These are phyloP conservation scores for Fusarium succisae DNA, from an alignment of 2,329 filamentous ascomycete species.

Conservation along the genomic window DNA sequence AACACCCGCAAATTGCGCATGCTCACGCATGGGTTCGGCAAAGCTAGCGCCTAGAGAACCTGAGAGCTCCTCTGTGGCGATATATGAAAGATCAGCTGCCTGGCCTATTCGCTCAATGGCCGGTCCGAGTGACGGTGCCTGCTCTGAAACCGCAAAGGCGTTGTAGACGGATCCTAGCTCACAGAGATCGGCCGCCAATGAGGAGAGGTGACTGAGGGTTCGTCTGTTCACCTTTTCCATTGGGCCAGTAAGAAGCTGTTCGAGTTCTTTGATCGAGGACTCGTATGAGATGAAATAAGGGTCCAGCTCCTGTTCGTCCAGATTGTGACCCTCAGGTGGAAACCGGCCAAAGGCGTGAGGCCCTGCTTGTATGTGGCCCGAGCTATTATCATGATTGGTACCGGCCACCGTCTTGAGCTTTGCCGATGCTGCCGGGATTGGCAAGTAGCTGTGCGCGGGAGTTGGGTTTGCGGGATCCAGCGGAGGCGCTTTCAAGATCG, in stretches of 20 bases:
- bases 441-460: slow-evolving; percentile 85
- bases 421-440: slow-evolving; percentile 84
- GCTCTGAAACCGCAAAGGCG: slow-evolving; percentile 93
- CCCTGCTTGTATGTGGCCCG: slow-evolving; percentile 52
- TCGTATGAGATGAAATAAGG: slow-evolving; percentile 97
- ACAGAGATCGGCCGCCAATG: slow-evolving; percentile 85
- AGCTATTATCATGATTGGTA: slow-evolving; percentile 46
- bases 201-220: slow-evolving; percentile 84
- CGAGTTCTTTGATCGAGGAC: slow-evolving; percentile 88
- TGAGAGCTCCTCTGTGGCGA: slow-evolving; percentile 92
- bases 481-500: slow-evolving; percentile 93
- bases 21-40: slow-evolving; percentile 97
- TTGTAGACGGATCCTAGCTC: slow-evolving; percentile 97
- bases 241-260: slow-evolving; percentile 85
- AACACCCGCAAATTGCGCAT: slow-evolving; percentile 94
- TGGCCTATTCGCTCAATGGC: slow-evolving; percentile 96
- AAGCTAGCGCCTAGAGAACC: slow-evolving; percentile 90
- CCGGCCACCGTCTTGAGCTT: slow-evolving; percentile 75
- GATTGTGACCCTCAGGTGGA: slow-evolving; percentile 77
- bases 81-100: slow-evolving; percentile 94
- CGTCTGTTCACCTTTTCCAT: slow-evolving; percentile 97
- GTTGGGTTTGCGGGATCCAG: slow-evolving; percentile 93
- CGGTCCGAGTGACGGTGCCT: slow-evolving; percentile 85
- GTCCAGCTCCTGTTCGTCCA: slow-evolving; percentile 91
- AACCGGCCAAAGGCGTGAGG: slow-evolving; percentile 79